Evolutionary conservation across 1,284 basidiomycete genomes (phyloP), one percentile per base, ranked within the genome.

Genomic region (Pseudozyma tsukubaensis): DNA sequence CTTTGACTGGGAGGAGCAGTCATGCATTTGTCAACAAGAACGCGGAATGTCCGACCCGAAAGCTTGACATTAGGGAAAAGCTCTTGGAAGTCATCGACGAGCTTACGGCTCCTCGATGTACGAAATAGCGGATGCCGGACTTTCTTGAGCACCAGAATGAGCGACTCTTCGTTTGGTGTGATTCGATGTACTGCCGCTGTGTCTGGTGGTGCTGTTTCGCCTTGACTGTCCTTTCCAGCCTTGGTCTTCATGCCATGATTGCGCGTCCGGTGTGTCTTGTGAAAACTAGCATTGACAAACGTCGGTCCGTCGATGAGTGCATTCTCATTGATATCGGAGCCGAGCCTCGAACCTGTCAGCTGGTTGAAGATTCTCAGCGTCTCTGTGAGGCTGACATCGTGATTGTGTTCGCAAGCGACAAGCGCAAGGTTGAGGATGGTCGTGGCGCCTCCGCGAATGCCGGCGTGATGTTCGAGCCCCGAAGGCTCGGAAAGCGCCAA

Each of bases 141-240:
- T 12, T 70, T 70, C 36, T 57, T 70, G 18, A 70, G 45, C 11
- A 70, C 24, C 57, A 70, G 19, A 0, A 70, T 50, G 24, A 70
- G 50, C 18, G 67, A 70, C 37, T 70, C 67, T 57, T 70, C 67
- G 53, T 64, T 70, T 4, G 67, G 67, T 0, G 34, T 21, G 24
- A 64, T 50, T 3, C 13, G 3, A 12, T 18, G 35, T 11, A 6
- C 37, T 34, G 6, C 4, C 14, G 6, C 14, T 39, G 21, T 10
- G 16, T 13, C 36, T 13, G 37, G 3, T 21, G 14, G n/a, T 45
- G 14, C 19, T 45, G n/a, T 24, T 40, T 29, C 34, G 8, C 50
- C 24, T 36, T 37, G 5, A 32, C 19, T 21, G 40, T 39, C 11
- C 34, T 14, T 0, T 52, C 24, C 35, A 19, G 18, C 4, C 5